These are phyloP conservation scores for Stephanocyclus meneghinianus DNA, from an alignment of 352 stramenopile species.

Conservation along the genomic window DNA sequence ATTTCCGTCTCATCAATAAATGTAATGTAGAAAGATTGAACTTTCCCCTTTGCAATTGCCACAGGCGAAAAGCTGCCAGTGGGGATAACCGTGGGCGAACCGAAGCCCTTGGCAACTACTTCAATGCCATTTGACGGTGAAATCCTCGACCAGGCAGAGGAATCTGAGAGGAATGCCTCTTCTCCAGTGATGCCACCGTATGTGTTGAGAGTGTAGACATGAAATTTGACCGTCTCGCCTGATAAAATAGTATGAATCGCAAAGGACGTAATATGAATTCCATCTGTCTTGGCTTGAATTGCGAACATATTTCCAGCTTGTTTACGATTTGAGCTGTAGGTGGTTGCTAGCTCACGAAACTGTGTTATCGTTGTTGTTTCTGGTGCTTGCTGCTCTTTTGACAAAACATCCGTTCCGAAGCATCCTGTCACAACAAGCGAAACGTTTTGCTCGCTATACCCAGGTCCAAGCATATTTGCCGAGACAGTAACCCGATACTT, in stretches of 20 bases:
- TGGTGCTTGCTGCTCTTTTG: constrained; percentile 2
- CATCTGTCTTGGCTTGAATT: constrained; percentile 19
- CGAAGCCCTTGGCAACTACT: constrained; percentile 21
- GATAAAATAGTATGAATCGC: constrained; percentile 18
- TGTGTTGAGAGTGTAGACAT: constrained; percentile 25
- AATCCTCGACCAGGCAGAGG: constrained; percentile 13
- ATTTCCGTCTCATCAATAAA: constrained; percentile 24
- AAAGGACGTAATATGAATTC: constrained; percentile 24
- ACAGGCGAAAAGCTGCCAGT: constrained; percentile 18
- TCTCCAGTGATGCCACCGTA: constrained; percentile 8
- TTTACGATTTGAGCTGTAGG: constrained; percentile 22
- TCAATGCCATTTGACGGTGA: constrained; percentile 8
- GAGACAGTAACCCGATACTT: constrained; percentile 6
- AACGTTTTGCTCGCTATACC: constrained; percentile 11
- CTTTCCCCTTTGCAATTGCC: constrained; percentile 7
- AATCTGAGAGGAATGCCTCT: constrained; percentile 10
- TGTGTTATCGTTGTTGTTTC: background rate
- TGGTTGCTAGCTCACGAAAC: constrained; percentile 13
- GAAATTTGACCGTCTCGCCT: constrained; percentile 5
- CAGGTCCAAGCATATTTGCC: background rate
- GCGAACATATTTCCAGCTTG: constrained; percentile 27
- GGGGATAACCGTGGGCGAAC: constrained; percentile 18
- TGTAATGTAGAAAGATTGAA: constrained; percentile 30
- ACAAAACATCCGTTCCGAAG: background rate
- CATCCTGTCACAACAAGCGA: constrained; percentile 30